Evolutionary conservation across 345 rosid species (phyloP).

Genomic region (Arabis alpina): DNA sequence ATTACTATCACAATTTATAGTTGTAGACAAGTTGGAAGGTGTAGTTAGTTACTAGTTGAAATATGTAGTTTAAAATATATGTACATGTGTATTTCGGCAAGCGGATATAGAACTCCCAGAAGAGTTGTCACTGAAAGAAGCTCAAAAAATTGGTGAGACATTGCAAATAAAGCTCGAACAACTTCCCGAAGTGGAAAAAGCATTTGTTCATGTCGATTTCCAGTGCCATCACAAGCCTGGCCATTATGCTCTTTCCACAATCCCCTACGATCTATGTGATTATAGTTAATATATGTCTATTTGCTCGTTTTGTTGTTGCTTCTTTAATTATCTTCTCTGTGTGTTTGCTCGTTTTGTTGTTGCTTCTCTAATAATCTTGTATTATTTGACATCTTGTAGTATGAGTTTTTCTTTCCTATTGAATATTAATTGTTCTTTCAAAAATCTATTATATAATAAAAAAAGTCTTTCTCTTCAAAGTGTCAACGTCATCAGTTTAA

Average conservation of each 20-base stretch:
- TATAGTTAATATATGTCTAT: not conserved
- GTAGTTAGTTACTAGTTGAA: too few relatives aligned
- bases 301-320: not conserved
- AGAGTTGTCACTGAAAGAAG: conserved; percentile 73
- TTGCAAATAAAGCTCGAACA: conserved; percentile 81
- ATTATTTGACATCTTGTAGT: too few relatives aligned
- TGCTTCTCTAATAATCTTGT: too few relatives aligned
- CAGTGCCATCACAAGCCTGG: conserved; percentile 93
- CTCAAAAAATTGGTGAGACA: conserved; percentile 77
- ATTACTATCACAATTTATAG: not conserved
- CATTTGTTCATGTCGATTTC: conserved; percentile 88
- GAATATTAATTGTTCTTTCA: too few relatives aligned
- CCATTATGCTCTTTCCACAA: conserved; percentile 66
- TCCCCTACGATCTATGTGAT: conserved; percentile 53
- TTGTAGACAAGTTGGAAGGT: too few relatives aligned
- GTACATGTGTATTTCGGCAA: conserved; percentile 41
- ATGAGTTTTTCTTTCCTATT: too few relatives aligned
- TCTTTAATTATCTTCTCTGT: not conserved
- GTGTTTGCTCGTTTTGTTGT: too few relatives aligned
- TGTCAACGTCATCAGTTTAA: too few relatives aligned
- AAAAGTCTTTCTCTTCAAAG: too few relatives aligned
- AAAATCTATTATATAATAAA: too few relatives aligned
- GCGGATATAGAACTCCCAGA: conserved; percentile 89
- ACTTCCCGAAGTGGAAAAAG: conserved; percentile 86
- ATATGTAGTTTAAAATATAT: too few relatives aligned